Evolutionary conservation across 805 yeast genomes (phyloP).

Genomic region (Saccharomycopsis javanensis): DNA sequence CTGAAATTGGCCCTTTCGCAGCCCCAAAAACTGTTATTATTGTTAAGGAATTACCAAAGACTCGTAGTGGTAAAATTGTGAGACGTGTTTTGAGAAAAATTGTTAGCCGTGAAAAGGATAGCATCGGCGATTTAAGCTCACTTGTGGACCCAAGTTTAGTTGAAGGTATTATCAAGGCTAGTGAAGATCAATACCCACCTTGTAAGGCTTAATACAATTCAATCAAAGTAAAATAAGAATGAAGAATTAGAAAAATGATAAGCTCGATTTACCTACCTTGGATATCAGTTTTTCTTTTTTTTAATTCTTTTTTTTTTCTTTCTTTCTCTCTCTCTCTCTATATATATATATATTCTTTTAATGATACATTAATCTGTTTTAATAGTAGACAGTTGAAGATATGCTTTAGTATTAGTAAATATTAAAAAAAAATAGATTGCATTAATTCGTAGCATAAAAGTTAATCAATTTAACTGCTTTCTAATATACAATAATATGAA

Average conservation of each 20-base stretch:
- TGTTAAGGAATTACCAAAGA: conserved; percentile 92
- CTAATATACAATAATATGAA: background rate
- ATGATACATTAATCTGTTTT: background rate
- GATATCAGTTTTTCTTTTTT: background rate
- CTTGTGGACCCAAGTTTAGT: conserved; percentile 81
- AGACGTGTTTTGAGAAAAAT: conserved; percentile 94
- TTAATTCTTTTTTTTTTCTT: background rate
- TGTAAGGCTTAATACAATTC: background rate
- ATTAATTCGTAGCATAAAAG: background rate
- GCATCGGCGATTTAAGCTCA: conserved; percentile 87
- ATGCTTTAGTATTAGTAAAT: background rate
- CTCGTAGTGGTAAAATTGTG: conserved; percentile 98
- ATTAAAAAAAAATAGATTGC: background rate
- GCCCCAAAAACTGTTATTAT: conserved; percentile 78
- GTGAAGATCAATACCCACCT: conserved; percentile 33
- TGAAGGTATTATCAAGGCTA: conserved; percentile 61
- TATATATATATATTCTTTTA: background rate
- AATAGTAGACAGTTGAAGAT: background rate
- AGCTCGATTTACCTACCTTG: background rate
- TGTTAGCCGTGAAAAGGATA: conserved; percentile 84
- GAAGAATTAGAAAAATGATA: background rate
- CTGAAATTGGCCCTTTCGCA: conserved; percentile 80
- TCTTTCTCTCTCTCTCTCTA: background rate
- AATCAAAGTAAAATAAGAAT: background rate
- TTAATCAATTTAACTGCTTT: background rate